These are phyloP conservation scores for Polytrichum commune DNA, from an alignment of 225 moss, liverwort and hornwort genomes.

Conservation along the genomic window DNA sequence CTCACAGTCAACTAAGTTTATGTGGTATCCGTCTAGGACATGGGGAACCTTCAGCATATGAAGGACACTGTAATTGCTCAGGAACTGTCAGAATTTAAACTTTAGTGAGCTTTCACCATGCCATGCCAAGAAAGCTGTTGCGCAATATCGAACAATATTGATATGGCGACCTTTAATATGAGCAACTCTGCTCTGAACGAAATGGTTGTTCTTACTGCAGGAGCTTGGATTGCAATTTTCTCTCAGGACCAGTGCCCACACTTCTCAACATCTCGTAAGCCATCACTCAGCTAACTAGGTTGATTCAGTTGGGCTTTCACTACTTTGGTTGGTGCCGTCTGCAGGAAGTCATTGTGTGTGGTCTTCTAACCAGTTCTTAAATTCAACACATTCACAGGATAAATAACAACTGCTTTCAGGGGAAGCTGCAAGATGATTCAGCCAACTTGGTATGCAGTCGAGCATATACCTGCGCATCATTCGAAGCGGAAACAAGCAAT, in stretches of 20 bases:
- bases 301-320: background rate
- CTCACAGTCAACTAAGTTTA: background rate
- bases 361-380: no score
- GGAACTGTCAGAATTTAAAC: no score
- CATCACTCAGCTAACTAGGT: background rate
- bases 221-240: conserved; percentile 26
- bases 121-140: no score
- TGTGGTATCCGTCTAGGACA: no score
- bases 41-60: no score
- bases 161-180: no score
- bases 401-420: conserved; percentile 1
- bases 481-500: background rate
- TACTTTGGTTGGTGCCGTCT: no score
- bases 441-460: conserved; percentile 2
- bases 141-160: no score
- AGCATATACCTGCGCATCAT: background rate
- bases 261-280: conserved; percentile 15
- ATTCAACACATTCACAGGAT: background rate
- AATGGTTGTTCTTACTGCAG: conserved; percentile 8
- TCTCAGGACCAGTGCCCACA: conserved; percentile 14
- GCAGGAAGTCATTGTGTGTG: no score
- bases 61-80: no score
- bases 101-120: no score
- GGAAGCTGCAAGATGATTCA: background rate
- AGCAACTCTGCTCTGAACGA: no score